Base-by-base conservation (phyloP, 371 early-diverging fungal genomes). In the Syncephalastrum contaminatum region DNA sequence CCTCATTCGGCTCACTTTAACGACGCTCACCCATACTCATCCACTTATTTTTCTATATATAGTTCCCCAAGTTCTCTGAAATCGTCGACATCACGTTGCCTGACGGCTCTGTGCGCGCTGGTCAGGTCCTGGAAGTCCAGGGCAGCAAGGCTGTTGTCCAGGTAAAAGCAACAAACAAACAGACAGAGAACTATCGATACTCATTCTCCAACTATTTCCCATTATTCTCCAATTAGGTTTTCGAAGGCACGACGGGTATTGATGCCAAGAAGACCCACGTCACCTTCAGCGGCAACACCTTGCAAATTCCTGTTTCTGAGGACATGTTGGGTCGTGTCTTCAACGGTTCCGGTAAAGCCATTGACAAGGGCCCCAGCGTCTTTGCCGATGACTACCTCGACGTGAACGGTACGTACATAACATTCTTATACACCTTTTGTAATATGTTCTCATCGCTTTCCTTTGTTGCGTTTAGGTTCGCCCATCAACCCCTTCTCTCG, bases 291-390 rank as follows among this genome's bases (percentile, higher is more conserved):
- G 99, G 99, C 49, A 94, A 99, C 67, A 94, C 95, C 25, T 86
- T 98, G 51, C 96, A 95, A 70, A 97, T 99, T 77, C 96, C 97
- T 18, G 99, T 99, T 20, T 94, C 95, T 40, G 99, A 99, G 76
- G 99, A 99, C 73, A 96, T 99, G 94, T 83, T 99, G 68, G 99
- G 99, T 56, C 92, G 99, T 67, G 90, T 99, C 19, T 99, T 99
- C 77, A 98, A 99, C 87, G 99, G 99, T 54, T 98, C 97, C 42
- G 99, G 99, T 64, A 96, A 96, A 75, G 87, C 95, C 24, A 99
- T 99, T 62, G 99, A 99, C 74, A 94, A 96, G 66, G 99, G 99
- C 4, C 99, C 99, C 56, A 93, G 94, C 69, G 96, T 99, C 54
- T 96, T 99, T 77, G 98, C 99, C 36, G 98, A 98, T 68, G 99